These are phyloP conservation scores for Candida ficus DNA, from an alignment of 805 yeast genomes.

Conservation along the genomic window DNA sequence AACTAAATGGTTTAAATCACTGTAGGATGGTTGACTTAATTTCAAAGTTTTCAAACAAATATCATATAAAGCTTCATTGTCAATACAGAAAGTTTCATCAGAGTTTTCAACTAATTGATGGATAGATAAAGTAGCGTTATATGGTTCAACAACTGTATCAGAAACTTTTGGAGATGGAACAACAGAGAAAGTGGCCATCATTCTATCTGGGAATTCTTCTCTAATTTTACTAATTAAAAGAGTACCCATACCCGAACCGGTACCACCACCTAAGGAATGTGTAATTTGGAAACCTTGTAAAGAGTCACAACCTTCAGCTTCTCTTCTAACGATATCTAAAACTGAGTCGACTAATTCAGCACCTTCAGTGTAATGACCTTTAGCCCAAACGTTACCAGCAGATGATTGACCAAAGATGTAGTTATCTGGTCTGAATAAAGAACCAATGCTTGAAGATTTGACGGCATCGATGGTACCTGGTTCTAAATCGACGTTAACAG, in stretches of 20 bases:
- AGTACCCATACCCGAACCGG: slow-evolving; percentile 98
- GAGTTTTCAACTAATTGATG: slow-evolving; percentile 98
- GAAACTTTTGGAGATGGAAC: slow-evolving; percentile 98
- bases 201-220: slow-evolving; percentile 91
- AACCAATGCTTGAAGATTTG: slow-evolving; percentile 85
- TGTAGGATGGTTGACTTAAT: slow-evolving; percentile 83
- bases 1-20: slow-evolving; percentile 83
- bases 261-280: slow-evolving; percentile 98
- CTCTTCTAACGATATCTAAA: slow-evolving; percentile 91
- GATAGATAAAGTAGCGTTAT: slow-evolving; percentile 93
- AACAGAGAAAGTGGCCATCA: slow-evolving; percentile 96
- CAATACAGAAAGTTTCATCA: slow-evolving; percentile 98
- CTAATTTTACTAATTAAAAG: slow-evolving; percentile 87
- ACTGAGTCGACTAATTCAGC: slow-evolving; percentile 92
- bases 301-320: slow-evolving; percentile 95
- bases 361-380: slow-evolving; percentile 98
- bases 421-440: slow-evolving; percentile 96
- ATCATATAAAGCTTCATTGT: slow-evolving; percentile 97
- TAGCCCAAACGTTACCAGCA: slow-evolving; percentile 97
- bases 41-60: slow-evolving; percentile 95
- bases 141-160: slow-evolving; percentile 97
- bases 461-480: slow-evolving; percentile 98
- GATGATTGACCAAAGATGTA: slow-evolving; percentile 96
- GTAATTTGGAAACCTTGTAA: slow-evolving; percentile 96
- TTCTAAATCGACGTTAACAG: slow-evolving; percentile 94